phyloP scores from a whole-genome alignment of 805 yeast species.

The Monosporozyma siamensis region DNA sequence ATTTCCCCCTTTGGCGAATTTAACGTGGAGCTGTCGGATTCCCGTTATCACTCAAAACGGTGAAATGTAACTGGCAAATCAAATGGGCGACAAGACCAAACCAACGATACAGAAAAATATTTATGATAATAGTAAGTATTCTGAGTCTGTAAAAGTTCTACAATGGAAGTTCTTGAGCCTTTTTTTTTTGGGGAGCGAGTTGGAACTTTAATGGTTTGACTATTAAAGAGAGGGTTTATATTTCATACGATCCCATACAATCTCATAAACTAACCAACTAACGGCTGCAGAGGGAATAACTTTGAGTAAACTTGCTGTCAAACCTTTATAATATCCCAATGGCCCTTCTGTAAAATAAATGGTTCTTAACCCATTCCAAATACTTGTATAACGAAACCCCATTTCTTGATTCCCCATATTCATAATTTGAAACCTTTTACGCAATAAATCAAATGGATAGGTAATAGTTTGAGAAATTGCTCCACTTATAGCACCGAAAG shows the following conservation, averaged over 20 bases:
- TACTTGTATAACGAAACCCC: slow-evolving; percentile 76
- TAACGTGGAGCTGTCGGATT: background rate
- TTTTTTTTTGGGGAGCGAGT: no score
- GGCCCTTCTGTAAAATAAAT: slow-evolving; percentile 68
- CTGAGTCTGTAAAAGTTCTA: no score
- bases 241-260: slow-evolving; percentile 29
- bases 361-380: slow-evolving; percentile 59
- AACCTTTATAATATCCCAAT: slow-evolving; percentile 73
- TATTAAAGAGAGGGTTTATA: no score
- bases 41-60: background rate
- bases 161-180: no score
- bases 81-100: background rate
- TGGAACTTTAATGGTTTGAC: no score
- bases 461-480: slow-evolving; percentile 84
- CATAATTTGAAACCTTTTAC: slow-evolving; percentile 87
- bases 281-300: slow-evolving; percentile 95
- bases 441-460: slow-evolving; percentile 81
- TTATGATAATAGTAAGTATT: background rate
- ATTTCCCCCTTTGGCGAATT: background rate
- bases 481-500: slow-evolving; percentile 79
- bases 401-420: slow-evolving; percentile 61
- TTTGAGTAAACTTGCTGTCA: slow-evolving; percentile 68
- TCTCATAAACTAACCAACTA: slow-evolving; percentile 81
- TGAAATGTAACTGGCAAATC: background rate
- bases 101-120: no score